Evolutionary conservation across 1,284 basidiomycete species (phyloP).

Genomic region (Ceratobasidium sp.): DNA sequence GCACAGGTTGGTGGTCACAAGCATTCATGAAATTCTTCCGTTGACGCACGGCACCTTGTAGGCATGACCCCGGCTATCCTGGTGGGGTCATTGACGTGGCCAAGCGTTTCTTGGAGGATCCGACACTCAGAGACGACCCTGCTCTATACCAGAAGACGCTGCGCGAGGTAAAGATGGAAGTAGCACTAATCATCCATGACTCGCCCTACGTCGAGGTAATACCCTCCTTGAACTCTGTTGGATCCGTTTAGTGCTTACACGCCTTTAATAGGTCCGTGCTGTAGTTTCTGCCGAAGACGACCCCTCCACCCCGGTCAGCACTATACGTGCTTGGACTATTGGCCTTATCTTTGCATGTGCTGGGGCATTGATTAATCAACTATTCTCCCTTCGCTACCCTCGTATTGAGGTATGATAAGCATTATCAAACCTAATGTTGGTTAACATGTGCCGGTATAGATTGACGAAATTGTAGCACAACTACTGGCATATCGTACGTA

Average conservation of each 20-base stretch:
- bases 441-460: slow-evolving; percentile 36
- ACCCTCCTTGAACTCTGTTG: background rate
- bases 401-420: slow-evolving; percentile 46
- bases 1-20: background rate
- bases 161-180: slow-evolving; percentile 48
- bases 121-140: background rate
- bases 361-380: slow-evolving; percentile 53
- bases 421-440: slow-evolving; percentile 41
- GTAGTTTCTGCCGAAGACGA: slow-evolving; percentile 48
- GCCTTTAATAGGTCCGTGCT: slow-evolving; percentile 46
- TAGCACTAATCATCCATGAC: slow-evolving; percentile 46
- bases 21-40: background rate
- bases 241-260: slow-evolving; percentile 13
- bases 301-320: slow-evolving; percentile 51
- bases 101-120: slow-evolving; percentile 15
- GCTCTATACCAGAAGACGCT: slow-evolving; percentile 5
- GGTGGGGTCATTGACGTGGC: slow-evolving; percentile 1
- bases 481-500: slow-evolving; percentile 45
- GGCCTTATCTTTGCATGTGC: slow-evolving; percentile 54
- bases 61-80: slow-evolving; percentile 2
- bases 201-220: slow-evolving; percentile 48
- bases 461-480: slow-evolving; percentile 42
- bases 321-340: slow-evolving; percentile 64
- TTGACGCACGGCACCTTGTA: slow-evolving; percentile 33
- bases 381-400: slow-evolving; percentile 54